Percentiles rank a stretch among this genome's conserved stretches.
phyloP scores from a whole-genome alignment of 2,329 filamentous ascomycete species.

The Gnomoniopsis smithogilvyi region DNA sequence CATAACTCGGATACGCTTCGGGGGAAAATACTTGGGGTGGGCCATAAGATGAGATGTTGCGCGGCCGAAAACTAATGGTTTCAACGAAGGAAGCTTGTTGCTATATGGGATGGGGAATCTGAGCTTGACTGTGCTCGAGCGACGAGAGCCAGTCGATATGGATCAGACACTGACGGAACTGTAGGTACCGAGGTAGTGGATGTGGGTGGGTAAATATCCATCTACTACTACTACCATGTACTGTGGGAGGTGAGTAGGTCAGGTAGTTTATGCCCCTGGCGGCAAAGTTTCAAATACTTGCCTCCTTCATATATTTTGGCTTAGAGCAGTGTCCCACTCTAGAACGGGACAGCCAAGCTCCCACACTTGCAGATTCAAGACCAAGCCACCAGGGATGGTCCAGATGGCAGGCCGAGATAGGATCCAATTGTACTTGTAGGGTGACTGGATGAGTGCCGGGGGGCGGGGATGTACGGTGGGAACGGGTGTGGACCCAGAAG shows the following conservation, averaged over 20 bases:
- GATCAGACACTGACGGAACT: too few species aligned
- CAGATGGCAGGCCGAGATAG: neutral
- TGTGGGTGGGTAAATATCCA: too few species aligned
- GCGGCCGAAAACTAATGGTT: neutral
- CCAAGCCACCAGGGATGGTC: neutral
- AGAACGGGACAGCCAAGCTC: too few species aligned
- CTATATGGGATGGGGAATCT: neutral
- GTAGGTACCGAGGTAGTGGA: neutral
- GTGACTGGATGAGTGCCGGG: neutral
- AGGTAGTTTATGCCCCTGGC: neutral
- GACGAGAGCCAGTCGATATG: neutral
- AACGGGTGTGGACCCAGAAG: neutral
- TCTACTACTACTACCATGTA: too few species aligned
- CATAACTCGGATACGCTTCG: neutral
- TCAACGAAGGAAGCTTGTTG: neutral
- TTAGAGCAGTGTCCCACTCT: neutral
- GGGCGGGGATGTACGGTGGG: neutral
- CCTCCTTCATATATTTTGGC: neutral
- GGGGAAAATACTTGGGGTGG: neutral
- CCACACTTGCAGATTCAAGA: too few species aligned
- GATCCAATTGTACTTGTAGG: neutral
- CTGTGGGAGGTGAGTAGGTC: too few species aligned
- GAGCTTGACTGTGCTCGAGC: neutral
- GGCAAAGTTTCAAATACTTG: neutral
- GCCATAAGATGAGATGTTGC: neutral